A percentile compares a stretch with the other conserved stretches of the same genome.
These are phyloP conservation scores for Penicillium sp. DNA, from an alignment of 2,329 filamentous ascomycete species.

Conservation along the genomic window DNA sequence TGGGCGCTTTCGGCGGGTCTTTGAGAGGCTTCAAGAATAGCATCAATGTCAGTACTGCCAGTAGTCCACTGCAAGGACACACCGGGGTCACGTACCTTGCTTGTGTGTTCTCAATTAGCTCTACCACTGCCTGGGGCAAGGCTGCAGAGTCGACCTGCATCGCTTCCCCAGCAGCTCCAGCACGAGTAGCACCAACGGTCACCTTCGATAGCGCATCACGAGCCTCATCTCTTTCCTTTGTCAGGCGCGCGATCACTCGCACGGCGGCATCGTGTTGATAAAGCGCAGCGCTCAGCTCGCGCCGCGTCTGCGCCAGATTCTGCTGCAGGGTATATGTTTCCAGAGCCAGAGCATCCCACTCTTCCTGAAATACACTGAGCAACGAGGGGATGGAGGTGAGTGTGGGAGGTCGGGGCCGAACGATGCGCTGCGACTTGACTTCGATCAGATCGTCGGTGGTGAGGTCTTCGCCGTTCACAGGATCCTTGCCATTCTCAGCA, in stretches of 20 bases:
- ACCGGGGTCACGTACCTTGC: constrained; percentile 63
- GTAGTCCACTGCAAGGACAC: background rate
- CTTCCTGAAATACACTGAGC: constrained; percentile 92
- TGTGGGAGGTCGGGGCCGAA: constrained; percentile 86
- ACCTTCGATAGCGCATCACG: constrained; percentile 85
- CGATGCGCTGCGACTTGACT: constrained; percentile 78
- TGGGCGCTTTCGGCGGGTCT: constrained; percentile 84
- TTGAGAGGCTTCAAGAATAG: constrained; percentile 66
- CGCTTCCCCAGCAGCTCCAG: constrained; percentile 66
- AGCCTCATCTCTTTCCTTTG: constrained; percentile 90
- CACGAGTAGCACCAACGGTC: constrained; percentile 64
- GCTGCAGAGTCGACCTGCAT: constrained; percentile 90
- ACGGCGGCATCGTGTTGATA: constrained; percentile 99
- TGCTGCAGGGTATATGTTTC: constrained; percentile 91
- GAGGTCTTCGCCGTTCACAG: constrained; percentile 83
- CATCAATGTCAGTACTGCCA: constrained; percentile 14
- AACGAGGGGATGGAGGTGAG: constrained; percentile 95
- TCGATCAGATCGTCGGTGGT: constrained; percentile 82
- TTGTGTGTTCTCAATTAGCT: constrained; percentile 78
- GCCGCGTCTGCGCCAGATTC: constrained; percentile 83
- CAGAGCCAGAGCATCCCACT: constrained; percentile 92
- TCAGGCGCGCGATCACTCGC: constrained; percentile 85
- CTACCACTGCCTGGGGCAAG: constrained; percentile 70
- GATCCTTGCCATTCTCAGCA: constrained; percentile 88
- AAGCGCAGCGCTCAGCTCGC: constrained; percentile 89